Conservation (phyloP, 305 asterid species). For the Euphrasia arctica region DNA sequence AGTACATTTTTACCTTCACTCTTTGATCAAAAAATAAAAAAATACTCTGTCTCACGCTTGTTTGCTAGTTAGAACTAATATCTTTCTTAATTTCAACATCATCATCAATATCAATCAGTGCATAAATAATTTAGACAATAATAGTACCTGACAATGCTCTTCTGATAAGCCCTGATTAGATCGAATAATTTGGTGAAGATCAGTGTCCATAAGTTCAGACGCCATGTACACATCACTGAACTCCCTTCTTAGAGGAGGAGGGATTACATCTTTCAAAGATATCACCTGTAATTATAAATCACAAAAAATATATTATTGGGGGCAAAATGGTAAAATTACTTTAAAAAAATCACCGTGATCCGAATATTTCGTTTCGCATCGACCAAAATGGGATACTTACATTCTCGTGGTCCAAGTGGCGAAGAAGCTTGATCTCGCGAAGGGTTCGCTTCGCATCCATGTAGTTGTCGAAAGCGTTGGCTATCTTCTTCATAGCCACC, state of each 20-base stretch:
- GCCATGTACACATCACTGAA: conserved; percentile 78
- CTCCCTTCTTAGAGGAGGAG: conserved; percentile 88
- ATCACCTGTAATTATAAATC: conserved; percentile 41
- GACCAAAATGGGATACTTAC: conserved; percentile 35
- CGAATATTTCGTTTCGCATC: too few relatives aligned
- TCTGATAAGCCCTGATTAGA: conserved; percentile 89
- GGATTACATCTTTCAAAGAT: conserved; percentile 78
- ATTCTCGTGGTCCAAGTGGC: conserved; percentile 72
- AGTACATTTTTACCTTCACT: too few relatives aligned
- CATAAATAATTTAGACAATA: too few relatives aligned
- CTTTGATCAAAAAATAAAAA: too few relatives aligned
- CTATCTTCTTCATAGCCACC: conserved; percentile 95
- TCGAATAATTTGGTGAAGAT: conserved; percentile 95
- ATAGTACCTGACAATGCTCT: conserved; percentile 83
- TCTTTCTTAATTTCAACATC: too few relatives aligned
- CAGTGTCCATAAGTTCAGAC: conserved; percentile 89
- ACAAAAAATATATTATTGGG: background rate
- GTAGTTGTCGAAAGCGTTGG: conserved; percentile 79
- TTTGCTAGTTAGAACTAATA: too few relatives aligned
- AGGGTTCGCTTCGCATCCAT: conserved; percentile 81
- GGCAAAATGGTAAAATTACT: too few relatives aligned
- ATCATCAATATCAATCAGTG: too few relatives aligned
- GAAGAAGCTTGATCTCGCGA: conserved; percentile 71
- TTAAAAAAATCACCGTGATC: too few relatives aligned
- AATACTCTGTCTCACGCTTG: too few relatives aligned